A percentile compares a stretch with the other conserved stretches of the same genome.
phyloP scores from a whole-genome alignment of 805 yeast species.

The Metschnikowia rubicola region DNA sequence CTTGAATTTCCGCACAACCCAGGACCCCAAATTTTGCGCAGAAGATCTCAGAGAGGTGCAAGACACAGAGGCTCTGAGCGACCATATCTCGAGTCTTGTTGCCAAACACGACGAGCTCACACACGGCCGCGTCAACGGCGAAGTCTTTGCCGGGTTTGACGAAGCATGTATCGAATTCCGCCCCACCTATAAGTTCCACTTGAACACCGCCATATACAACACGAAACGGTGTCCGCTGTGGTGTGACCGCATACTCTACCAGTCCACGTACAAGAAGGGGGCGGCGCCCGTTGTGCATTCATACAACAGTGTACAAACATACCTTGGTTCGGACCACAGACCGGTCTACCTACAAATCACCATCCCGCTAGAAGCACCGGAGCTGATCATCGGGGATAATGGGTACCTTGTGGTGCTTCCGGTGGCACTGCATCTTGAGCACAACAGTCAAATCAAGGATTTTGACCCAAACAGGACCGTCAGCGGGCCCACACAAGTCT shows the following conservation, averaged over 20 bases:
- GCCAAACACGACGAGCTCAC: slow-evolving; percentile 50
- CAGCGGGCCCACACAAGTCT: slow-evolving; percentile 40
- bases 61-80: slow-evolving; percentile 17
- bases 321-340: slow-evolving; percentile 70
- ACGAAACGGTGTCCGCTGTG: slow-evolving; percentile 72
- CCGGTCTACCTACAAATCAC: slow-evolving; percentile 61
- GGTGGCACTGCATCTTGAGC: slow-evolving; percentile 5
- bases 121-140: slow-evolving; percentile 36
- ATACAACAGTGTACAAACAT: slow-evolving; percentile 48
- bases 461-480: slow-evolving; percentile 15
- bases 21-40: slow-evolving; percentile 15
- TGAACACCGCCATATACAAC: slow-evolving; percentile 51
- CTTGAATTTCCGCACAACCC: slow-evolving; percentile 66
- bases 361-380: slow-evolving; percentile 45
- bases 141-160: slow-evolving; percentile 56
- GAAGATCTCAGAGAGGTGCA: slow-evolving; percentile 24
- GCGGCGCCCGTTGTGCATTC: slow-evolving; percentile 26
- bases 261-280: slow-evolving; percentile 34
- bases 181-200: slow-evolving; percentile 76
- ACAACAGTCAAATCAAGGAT: slow-evolving; percentile 4
- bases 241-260: slow-evolving; percentile 82
- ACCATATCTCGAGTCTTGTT: slow-evolving; percentile 21
- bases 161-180: slow-evolving; percentile 64
- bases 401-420: slow-evolving; percentile 17
- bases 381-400: slow-evolving; percentile 14